Conservation (phyloP, 331 rosid genomes). For the Acacia pycnantha region DNA sequence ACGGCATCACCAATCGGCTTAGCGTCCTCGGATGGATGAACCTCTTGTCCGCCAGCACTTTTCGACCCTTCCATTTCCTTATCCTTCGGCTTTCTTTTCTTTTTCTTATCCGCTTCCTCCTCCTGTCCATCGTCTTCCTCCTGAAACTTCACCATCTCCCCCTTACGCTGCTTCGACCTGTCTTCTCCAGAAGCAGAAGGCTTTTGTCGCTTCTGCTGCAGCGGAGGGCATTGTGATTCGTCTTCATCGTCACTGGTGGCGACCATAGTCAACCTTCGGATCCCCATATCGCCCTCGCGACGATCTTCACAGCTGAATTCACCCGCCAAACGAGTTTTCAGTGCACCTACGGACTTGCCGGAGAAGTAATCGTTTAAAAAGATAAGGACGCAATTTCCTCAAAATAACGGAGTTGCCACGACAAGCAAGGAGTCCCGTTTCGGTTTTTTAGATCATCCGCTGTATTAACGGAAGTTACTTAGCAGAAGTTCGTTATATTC, state of each 20-base stretch:
- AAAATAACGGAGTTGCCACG: no score
- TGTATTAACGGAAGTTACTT: no score
- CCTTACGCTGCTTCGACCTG: slow-evolving; percentile 39
- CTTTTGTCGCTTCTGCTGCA: slow-evolving; percentile 20
- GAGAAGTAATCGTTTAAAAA: background rate
- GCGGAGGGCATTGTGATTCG: slow-evolving; percentile 31
- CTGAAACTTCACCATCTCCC: slow-evolving; percentile 52
- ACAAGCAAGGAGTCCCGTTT: no score
- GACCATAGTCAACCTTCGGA: slow-evolving; percentile 66
- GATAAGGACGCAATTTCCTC: background rate
- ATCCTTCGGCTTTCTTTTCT: slow-evolving; percentile 24
- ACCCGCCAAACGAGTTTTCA: slow-evolving; percentile 21
- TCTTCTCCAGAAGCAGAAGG: slow-evolving; percentile 25
- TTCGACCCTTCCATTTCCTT: slow-evolving; percentile 14
- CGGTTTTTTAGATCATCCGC: no score
- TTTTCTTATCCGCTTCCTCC: slow-evolving; percentile 13
- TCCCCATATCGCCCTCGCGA: slow-evolving; percentile 47
- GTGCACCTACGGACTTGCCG: background rate
- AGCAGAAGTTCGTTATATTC: no score
- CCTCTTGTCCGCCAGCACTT: slow-evolving; percentile 42
- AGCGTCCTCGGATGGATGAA: slow-evolving; percentile 55
- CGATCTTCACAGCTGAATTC: background rate
- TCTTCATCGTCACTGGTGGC: slow-evolving; percentile 84
- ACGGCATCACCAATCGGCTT: slow-evolving; percentile 72
- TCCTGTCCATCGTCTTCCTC: slow-evolving; percentile 43